Base-by-base conservation (phyloP, 1,284 basidiomycete genomes). In the Heterobasidion annosum region DNA sequence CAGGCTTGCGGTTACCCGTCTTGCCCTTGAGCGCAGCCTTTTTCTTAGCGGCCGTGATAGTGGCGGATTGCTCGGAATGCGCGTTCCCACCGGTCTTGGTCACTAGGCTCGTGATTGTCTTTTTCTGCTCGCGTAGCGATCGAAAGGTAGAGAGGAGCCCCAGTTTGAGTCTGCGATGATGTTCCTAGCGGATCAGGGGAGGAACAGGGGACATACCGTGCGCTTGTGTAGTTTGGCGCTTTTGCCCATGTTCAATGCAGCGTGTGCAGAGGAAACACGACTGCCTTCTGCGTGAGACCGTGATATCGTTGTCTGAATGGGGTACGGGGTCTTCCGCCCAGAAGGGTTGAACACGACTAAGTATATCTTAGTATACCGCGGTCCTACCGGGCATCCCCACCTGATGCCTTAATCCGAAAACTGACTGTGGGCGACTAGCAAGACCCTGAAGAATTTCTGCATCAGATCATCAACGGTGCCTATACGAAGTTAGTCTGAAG, bases 191-290 rank as follows among this genome's bases (percentile, higher is more conserved):
- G 12, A 48, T 1, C 34, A 34, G 43, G 33, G 16, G 51, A 50
- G 16, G 48, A 18, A 3, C 37, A 46, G 47, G 2, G 25, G 10
- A 35, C 56, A 56, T 33, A 73, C 73, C 37, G 67, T 57, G 19
- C 74, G 70, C 57, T 74, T 74, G 57, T 68, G 73, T 43, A 68
- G 32, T 59, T 76, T 74, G 40, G 74, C 73, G 51, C 72, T 76
- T 35, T 63, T 65, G 33, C 73, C 73, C 73, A 74, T 73, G 15
- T 33, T 48, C 4, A 4, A 25, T 12, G 37, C 6, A 40, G 5
- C 25, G 25, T 25, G 25, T 25, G 4, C 25, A 25, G 25, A 25
- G 25, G 25, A 25, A 25, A 25, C 25, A 25, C 25, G 25, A 25
- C 25, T 25, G 25, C 25, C 25, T 25, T 25, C 25, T 25, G 25